These are phyloP conservation scores for Parastagonospora avenae DNA, from an alignment of 2,329 filamentous ascomycete species.

Conservation along the genomic window DNA sequence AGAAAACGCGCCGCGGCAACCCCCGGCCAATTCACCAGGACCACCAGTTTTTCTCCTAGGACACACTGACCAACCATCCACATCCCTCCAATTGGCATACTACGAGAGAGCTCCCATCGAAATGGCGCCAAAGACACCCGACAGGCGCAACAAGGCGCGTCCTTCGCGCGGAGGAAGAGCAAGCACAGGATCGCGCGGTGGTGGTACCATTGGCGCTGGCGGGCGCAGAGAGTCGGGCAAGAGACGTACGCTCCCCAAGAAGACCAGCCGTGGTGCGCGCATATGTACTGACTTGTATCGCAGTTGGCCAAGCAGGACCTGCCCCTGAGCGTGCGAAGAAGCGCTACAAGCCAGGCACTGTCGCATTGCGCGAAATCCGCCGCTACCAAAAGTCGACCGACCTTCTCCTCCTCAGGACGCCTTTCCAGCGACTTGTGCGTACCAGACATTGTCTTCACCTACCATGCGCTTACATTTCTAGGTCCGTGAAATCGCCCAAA, in stretches of 20 bases:
- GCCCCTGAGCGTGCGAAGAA: constrained; percentile 39
- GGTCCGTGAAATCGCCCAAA: constrained; percentile 69
- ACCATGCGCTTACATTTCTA: constrained; percentile 63
- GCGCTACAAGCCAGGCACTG: constrained; percentile 68
- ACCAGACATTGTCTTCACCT: not conserved
- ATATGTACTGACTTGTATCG: constrained; percentile 6
- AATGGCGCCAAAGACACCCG: constrained; percentile 30
- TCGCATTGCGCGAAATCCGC: constrained; percentile 98
- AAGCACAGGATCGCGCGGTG: constrained; percentile 28
- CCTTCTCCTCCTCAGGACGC: constrained; percentile 94
- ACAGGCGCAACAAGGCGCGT: constrained; percentile 37
- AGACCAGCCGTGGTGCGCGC: not conserved
- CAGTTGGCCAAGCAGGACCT: constrained; percentile 41
- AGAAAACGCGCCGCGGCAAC: constrained; percentile 14
- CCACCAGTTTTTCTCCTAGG: not conserved
- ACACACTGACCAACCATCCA: too few relatives aligned
- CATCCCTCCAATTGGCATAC: not conserved
- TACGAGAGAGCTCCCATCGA: constrained; percentile 1
- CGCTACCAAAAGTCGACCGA: constrained; percentile 98
- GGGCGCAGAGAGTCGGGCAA: constrained; percentile 24
- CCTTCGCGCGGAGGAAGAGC: constrained; percentile 38
- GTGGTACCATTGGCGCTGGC: constrained; percentile 17
- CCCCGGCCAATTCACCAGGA: not conserved
- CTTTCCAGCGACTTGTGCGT: constrained; percentile 86
- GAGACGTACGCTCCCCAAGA: constrained; percentile 18